Evolutionary conservation across 202 grass and related monocot species (phyloP), one percentile per base, ranked within the genome.

Genomic region (Carex arenaria): DNA sequence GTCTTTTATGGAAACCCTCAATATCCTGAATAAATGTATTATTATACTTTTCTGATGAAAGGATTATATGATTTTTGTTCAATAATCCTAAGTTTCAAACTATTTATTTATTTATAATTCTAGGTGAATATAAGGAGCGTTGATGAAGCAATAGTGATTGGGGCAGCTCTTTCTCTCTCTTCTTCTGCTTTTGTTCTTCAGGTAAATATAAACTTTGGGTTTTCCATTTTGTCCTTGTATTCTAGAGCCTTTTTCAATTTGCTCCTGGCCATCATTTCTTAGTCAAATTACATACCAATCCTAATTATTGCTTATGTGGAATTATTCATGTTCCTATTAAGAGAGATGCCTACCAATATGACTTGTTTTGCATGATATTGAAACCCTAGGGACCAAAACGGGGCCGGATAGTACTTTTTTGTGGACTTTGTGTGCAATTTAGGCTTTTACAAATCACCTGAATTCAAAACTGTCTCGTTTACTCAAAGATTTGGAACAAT

Each of bases 171-270:
- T 55, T 98, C 95, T 32, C 85, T 98, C 83, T 98, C 95, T 83
- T 98, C 95, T 86, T 98, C 95, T 85, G 95, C 95, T 90, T 98
- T 98, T 89, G 95, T 98, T 64, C 85, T 98, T 64, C 96, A 98
- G 96, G 96, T 98, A 23, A 80, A 83, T n/a, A 71, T 71, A 53
- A 56, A 56, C 87, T 26, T 26, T 68, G 15, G 31, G 59, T 59
- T 59, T 70, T 2, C 38, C 14, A 20, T 59, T 56, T 81, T 0
- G 22, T 74, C 71, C 69, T 30, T 14, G 23, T 55, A 75, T 23
- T 54, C 26, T 85, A 64, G 49, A 51, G 67, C 47, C 22, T 84
- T 45, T 53, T 43, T 72, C 52, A 59, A 20, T 31, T 72, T 15
- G n/a, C 18, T 76, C 28, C 15, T 5, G 26, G 52, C 26, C 52